phyloP scores from a whole-genome alignment of 2,329 filamentous ascomycete species.

The Venturiaceae sp. region DNA sequence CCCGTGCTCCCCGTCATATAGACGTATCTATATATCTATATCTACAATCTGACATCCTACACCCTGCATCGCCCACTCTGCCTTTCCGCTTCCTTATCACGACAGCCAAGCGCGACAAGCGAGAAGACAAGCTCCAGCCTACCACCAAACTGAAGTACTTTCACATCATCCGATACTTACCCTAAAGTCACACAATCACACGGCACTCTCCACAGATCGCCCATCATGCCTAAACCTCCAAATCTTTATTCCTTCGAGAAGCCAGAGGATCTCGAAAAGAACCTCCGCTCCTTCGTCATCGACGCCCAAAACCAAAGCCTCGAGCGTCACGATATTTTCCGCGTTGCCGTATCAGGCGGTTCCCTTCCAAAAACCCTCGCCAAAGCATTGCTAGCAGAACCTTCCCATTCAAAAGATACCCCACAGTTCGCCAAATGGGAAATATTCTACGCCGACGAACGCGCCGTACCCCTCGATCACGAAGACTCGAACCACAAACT shows the following conservation, averaged over 20 bases:
- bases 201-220: background rate
- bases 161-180: background rate
- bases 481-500: conserved; percentile 90
- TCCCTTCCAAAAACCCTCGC: conserved; percentile 85
- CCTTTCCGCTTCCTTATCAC: background rate
- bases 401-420: conserved; percentile 43
- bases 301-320: conserved; percentile 72
- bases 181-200: background rate
- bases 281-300: conserved; percentile 74
- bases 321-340: conserved; percentile 73
- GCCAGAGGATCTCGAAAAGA: conserved; percentile 59
- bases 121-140: background rate
- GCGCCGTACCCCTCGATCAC: conserved; percentile 84
- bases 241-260: conserved; percentile 70
- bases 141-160: background rate
- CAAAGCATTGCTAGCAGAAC: conserved; percentile 61
- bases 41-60: background rate
- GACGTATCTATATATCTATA: background rate
- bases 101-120: background rate
- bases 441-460: conserved; percentile 97
- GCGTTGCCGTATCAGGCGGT: conserved; percentile 86
- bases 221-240: conserved; percentile 14
- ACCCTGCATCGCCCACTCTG: background rate
- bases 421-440: conserved; percentile 84
- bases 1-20: background rate